Evolutionary conservation across 2,329 filamentous ascomycete genomes (phyloP), one percentile per base, ranked within the genome.

Genomic region (Thelonectria olida): DNA sequence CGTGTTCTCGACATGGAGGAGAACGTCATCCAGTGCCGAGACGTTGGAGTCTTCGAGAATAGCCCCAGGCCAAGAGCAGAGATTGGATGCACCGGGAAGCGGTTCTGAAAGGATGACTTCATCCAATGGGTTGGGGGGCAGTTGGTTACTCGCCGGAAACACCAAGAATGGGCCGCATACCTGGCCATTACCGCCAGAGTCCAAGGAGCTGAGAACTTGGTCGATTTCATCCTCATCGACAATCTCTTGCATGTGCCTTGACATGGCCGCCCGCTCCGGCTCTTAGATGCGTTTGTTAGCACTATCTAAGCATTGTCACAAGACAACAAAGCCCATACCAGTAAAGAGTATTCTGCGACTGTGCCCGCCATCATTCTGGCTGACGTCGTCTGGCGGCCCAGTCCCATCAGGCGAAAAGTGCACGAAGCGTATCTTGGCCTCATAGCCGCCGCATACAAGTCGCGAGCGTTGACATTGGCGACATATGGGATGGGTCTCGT

Each of bases 301-400:
- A 41, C 12, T 15, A 13, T 9, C 19, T 12, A 38, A 10, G 15
- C 19, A 9, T 10, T 19, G 10, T 9, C 34, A 36, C 5, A 7
- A 4, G 34, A 15, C 13, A 9, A 25, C 13, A 31, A n/a, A 39
- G 6, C 13, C n/a, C 50, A 10, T 54, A 54, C 50, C 50, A 13
- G 50, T 44, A 20, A 54, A 54, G 15, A 54, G 38, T 28, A 54
- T 44, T 10, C 50, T 36, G 23, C 50, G 50, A 28, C 50, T 54
- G 25, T 54, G 50, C n/a, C 36, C 50, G 7, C 36, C 50, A n/a
- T 54, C 50, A 34, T 34, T 54, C 25, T 54, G 22, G 20, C 17
- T 42, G 25, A 23, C n/a, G 15, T 44, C 38, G 22, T 42, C 13
- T 20, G 23, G 22, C 7, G 50, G 25, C 15, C 19, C 25, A 5